phyloP scores from a whole-genome alignment of 2,329 filamentous ascomycete genomes.

The Cladorrhinum sp. region DNA sequence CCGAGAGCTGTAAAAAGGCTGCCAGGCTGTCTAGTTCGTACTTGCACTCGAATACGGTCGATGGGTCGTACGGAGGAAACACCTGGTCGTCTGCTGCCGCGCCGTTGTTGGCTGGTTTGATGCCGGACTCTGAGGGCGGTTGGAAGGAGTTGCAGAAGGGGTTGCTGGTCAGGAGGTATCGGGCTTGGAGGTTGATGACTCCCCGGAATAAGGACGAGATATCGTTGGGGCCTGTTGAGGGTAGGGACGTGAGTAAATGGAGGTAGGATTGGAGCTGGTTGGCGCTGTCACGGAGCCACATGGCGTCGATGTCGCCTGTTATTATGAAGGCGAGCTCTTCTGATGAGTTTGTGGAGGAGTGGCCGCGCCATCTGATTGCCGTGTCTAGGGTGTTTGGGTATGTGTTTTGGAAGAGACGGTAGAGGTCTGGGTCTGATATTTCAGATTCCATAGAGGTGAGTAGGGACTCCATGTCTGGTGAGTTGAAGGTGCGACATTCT shows the following conservation, averaged over 20 bases:
- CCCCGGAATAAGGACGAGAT: slow-evolving; percentile 69
- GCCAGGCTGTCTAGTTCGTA: slow-evolving; percentile 92
- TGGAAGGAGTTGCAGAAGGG: slow-evolving; percentile 97
- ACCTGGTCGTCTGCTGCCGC: slow-evolving; percentile 58
- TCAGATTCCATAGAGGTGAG: slow-evolving; percentile 66
- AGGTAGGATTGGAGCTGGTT: slow-evolving; percentile 77
- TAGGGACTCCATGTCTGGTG: slow-evolving; percentile 70
- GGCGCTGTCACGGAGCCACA: slow-evolving; percentile 38
- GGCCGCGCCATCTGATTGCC: slow-evolving; percentile 66
- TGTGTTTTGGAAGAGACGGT: slow-evolving; percentile 67
- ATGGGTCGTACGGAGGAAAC: slow-evolving; percentile 63
- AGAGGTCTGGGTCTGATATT: slow-evolving; percentile 74
- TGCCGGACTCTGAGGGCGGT: slow-evolving; percentile 71
- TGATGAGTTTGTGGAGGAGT: slow-evolving; percentile 51
- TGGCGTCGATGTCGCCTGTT: slow-evolving; percentile 51
- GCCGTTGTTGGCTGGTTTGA: slow-evolving; percentile 55
- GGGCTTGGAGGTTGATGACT: slow-evolving; percentile 72
- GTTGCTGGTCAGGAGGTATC: slow-evolving; percentile 60
- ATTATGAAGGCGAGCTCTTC: slow-evolving; percentile 64
- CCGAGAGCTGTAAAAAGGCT: slow-evolving; percentile 77
- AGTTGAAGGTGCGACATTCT: slow-evolving; percentile 78
- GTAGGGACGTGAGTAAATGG: slow-evolving; percentile 49
- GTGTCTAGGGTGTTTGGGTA: slow-evolving; percentile 76
- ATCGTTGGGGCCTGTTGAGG: slow-evolving; percentile 42
- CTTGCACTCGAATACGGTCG: slow-evolving; percentile 88